Base-by-base conservation (phyloP, 306 rosid species). In the Mucuna pruriens region DNA sequence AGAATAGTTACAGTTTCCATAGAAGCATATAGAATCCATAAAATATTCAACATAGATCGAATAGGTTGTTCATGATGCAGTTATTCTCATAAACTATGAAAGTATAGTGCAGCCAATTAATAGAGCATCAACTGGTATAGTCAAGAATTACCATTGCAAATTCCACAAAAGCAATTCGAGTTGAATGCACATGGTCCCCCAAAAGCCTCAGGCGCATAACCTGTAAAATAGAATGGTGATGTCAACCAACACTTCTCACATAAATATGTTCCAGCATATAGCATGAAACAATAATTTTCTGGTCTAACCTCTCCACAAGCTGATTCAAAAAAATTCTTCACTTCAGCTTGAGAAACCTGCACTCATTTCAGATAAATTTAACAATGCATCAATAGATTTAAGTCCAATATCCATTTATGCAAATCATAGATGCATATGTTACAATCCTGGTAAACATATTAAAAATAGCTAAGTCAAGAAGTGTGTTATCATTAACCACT, bases 141-240 rank as follows among this genome's bases (percentile, higher is more conserved):
- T 69, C 16, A 25, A 54, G 54, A 85, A 67, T 76, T 72, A 86
- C 99, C 84, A 91, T 31, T 58, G 89, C 90, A 84, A 95, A 95
- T 80, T 95, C 99, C 69, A 95, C 99, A 84, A 95, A 95, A 84
- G 98, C 99, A 87, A 95, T 93, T 82, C 99, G 98, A 46, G 99
- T 95, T 62, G 96, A 90, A 82, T 95, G 99, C 89, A 89, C 91
- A 78, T 91, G 95, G 86, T 95, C 99, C 60, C 99, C 99, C 88
- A 95, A 88, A 85, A 95, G 90, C 96, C 99, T 95, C 92, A 95
- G 74, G 83, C 99, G 98, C 1, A 90, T 90, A 82, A 95, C 98
- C 99, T 95, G 71, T 42, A 68, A 77, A 64, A 57, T 44, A 63
- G 22, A 38, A 85, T 49, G 36, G n/a, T 9, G 23, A 45, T 16